These are phyloP conservation scores for Leccinum barrowsii DNA, from an alignment of 768 basidiomycete species.

Conservation along the genomic window DNA sequence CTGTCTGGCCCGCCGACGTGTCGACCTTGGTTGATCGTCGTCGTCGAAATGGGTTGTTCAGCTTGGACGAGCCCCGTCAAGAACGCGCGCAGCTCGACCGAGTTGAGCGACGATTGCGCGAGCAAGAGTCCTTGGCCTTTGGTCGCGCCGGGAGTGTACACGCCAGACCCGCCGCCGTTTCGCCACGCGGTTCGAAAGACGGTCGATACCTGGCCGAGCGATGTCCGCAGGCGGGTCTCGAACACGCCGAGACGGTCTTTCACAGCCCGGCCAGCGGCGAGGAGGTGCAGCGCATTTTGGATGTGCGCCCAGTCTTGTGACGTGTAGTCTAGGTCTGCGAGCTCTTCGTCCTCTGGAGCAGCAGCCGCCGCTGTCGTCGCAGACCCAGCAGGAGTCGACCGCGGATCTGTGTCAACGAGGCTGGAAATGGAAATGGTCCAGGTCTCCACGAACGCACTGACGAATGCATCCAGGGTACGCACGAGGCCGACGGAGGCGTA, in stretches of 20 bases:
- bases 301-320: slow-evolving; percentile 87
- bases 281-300: slow-evolving; percentile 75
- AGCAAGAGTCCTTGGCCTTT: slow-evolving; percentile 73
- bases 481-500: slow-evolving; percentile 78
- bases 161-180: slow-evolving; percentile 43
- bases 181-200: slow-evolving; percentile 54
- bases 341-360: slow-evolving; percentile 46
- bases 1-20: too few relatives aligned
- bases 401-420: slow-evolving; percentile 29
- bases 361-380: slow-evolving; percentile 24
- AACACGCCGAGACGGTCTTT: slow-evolving; percentile 65
- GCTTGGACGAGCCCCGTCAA: slow-evolving; percentile 24
- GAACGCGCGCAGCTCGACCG: slow-evolving; percentile 55
- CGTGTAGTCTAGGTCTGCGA: slow-evolving; percentile 83
- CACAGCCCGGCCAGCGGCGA: slow-evolving; percentile 75
- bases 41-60: slow-evolving; percentile 1
- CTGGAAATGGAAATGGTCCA: slow-evolving; percentile 53
- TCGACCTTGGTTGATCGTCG: too few relatives aligned
- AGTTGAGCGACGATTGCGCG: slow-evolving; percentile 82
- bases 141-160: slow-evolving; percentile 54
- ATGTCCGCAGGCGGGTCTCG: slow-evolving; percentile 63
- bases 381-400: slow-evolving; percentile 31
- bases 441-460: slow-evolving; percentile 66
- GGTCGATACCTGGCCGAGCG: slow-evolving; percentile 55
- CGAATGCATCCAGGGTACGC: slow-evolving; percentile 65